Base-by-base conservation (phyloP, 208 protist species). In the Leptomonas pyrrhocoris region DNA sequence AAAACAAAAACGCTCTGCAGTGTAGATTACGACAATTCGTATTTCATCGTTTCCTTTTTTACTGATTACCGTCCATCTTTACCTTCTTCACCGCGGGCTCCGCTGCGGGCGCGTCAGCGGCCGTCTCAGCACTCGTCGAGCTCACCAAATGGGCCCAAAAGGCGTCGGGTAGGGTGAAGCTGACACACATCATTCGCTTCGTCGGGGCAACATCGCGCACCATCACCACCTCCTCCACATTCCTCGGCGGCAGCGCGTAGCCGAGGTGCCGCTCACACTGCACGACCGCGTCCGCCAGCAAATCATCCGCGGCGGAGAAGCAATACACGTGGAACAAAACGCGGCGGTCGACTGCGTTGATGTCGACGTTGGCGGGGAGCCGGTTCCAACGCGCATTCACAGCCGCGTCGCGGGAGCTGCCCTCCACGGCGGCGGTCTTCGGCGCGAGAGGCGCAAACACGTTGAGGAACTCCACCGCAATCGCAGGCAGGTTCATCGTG, bases 401-500 rank as follows among this genome's bases (percentile, higher is more conserved):
- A 12, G 45, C n/a, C 27, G 30, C 46, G 28, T 25, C 59, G 43
- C 18, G 3, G 28, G 48, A 38, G 28, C 50, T 25, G 16, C 15
- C 19, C 21, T n/a, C 19, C 30, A 40, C 67, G 66, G 27, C 53
- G 43, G 30, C 45, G 3, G 9, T 12, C 9, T 42, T 54, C 2
- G 36, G 54, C 19, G 28, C 31, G 4, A 60, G 49, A 8, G 81
- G 81, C 62, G 73, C 21, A 69, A 98, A 97, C 0, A 94, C 89
- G 74, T 97, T 96, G 2, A 99, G 81, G 78, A 99, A 99, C 77
- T 97, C 87, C 5, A 98, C 89, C 0, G 97, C 95, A n/a, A 91
- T 89, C 13, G 96, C 97, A 1, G 98, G 98, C 11, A 99, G 83
- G 72, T 99, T 99, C 98, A 99, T 99, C 3, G 93, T 83, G 36